Evolutionary conservation across 345 rosid species (phyloP).

Genomic region (Corymbia maculata): DNA sequence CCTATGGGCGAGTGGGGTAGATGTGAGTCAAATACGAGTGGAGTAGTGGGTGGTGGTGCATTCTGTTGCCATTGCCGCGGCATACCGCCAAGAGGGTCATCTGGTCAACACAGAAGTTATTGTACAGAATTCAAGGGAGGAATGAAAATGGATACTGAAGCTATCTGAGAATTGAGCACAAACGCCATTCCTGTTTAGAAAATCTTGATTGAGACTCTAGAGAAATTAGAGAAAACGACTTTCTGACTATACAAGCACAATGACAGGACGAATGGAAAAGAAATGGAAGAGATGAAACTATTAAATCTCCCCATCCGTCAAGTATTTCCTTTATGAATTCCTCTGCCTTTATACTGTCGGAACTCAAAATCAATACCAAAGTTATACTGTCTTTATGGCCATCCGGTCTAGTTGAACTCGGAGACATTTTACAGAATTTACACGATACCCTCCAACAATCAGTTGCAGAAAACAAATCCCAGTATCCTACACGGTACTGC

Average conservation of each 20-base stretch:
- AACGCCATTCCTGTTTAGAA: neutral
- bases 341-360: neutral
- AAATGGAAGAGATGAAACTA: neutral
- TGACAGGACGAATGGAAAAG: neutral
- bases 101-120: slow-evolving; percentile 16
- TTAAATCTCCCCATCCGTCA: neutral
- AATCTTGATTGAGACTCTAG: neutral
- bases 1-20: neutral
- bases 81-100: slow-evolving; percentile 33
- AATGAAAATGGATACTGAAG: neutral
- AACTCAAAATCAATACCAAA: neutral
- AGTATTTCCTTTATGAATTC: neutral
- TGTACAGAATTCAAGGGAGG: neutral
- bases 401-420: neutral
- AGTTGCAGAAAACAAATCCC: neutral
- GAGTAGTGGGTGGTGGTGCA: slow-evolving; percentile 17
- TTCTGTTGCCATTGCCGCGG: slow-evolving; percentile 65
- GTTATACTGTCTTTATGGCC: neutral
- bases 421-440: neutral
- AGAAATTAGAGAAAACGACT: neutral
- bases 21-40: neutral
- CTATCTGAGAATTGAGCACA: neutral
- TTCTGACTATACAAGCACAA: neutral
- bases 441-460: neutral
- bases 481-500: neutral